Evolutionary conservation across 176 grass and related monocot genomes (phyloP).

Genomic region (Aegilops bicornis): DNA sequence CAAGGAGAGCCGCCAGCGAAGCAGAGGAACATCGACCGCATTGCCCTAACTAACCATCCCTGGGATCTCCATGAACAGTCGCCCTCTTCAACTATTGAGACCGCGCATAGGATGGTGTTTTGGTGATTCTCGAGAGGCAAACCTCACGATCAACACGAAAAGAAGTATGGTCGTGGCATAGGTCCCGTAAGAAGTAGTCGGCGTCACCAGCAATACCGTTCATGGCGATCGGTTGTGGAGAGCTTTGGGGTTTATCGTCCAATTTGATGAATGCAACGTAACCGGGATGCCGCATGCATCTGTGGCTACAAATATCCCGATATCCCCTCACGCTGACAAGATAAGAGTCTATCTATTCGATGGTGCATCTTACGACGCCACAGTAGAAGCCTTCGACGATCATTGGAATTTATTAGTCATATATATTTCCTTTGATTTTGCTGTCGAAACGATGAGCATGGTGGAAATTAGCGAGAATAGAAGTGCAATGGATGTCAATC

Average conservation of each 20-base stretch:
- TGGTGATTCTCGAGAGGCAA: constrained; percentile 13
- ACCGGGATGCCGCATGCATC: neutral
- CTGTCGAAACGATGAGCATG: neutral
- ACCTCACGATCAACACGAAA: neutral
- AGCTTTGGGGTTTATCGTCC: neutral
- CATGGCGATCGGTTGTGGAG: neutral
- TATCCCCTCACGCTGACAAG: neutral
- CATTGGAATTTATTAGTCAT: constrained; percentile 17
- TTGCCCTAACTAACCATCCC: neutral
- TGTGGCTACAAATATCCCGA: neutral
- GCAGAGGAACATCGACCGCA: neutral
- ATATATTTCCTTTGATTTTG: neutral
- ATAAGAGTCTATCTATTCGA: constrained; percentile 18
- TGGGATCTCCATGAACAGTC: neutral
- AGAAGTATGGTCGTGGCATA: neutral
- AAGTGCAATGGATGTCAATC: neutral
- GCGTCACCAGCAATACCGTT: neutral
- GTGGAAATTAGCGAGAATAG: constrained; percentile 12
- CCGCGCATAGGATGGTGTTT: neutral
- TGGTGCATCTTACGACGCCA: constrained; percentile 1
- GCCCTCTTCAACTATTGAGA: neutral
- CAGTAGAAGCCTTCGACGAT: neutral
- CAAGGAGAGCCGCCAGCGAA: neutral
- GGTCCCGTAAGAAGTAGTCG: neutral
- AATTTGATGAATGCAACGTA: neutral